Percentiles rank a stretch among this genome's conserved stretches.
phyloP scores from a whole-genome alignment of 2,329 filamentous ascomycete genomes.

The Fusarium luffae region DNA sequence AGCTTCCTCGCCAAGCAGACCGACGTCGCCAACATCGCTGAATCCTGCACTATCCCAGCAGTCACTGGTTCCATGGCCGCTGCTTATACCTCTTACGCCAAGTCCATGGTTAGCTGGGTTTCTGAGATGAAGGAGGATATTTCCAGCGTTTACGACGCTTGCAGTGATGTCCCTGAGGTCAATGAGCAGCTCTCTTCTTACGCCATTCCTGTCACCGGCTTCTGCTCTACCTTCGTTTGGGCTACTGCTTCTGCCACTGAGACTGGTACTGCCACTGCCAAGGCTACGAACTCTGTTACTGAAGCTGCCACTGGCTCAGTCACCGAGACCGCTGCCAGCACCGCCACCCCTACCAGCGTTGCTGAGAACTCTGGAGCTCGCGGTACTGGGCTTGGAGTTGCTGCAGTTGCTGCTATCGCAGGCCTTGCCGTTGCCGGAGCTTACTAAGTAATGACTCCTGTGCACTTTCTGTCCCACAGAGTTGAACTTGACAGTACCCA shows the following conservation, averaged over 20 bases:
- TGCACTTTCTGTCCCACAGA: too few species aligned
- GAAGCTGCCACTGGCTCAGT: background rate
- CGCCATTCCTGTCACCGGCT: background rate
- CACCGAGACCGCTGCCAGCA: background rate
- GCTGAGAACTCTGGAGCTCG: background rate
- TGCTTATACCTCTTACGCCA: slow-evolving; percentile 1
- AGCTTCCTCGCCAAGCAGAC: slow-evolving; percentile 3
- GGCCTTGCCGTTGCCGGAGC: background rate
- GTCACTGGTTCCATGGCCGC: background rate
- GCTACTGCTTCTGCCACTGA: background rate
- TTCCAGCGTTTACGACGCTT: background rate
- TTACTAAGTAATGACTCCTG: background rate
- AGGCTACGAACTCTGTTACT: background rate
- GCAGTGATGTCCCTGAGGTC: background rate
- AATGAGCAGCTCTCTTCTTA: background rate
- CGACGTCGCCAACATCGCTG: background rate
- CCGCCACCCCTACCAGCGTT: background rate
- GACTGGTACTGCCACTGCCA: background rate
- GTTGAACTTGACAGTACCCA: too few species aligned
- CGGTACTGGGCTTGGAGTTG: background rate
- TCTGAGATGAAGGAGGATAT: background rate
- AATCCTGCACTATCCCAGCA: background rate
- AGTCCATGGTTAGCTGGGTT: slow-evolving; percentile 1
- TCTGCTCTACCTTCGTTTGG: background rate
- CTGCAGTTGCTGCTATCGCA: background rate